Conservation (phyloP, 345 rosid genomes). For the Sisymbrium altissimum region DNA sequence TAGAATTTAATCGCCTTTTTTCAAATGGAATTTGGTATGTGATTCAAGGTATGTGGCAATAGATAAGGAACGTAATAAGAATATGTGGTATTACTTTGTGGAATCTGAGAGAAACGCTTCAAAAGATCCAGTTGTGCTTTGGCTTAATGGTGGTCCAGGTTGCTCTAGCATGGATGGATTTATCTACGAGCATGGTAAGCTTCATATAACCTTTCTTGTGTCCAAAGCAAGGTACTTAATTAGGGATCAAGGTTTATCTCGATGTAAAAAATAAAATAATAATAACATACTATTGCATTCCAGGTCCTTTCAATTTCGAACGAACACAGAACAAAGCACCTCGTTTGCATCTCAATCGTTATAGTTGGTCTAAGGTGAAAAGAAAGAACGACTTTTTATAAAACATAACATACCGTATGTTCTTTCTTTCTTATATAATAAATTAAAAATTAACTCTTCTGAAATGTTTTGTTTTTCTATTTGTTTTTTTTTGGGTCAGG, state of each 20-base stretch:
- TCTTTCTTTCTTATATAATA: too few species aligned
- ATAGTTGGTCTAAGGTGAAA: conserved; percentile 94
- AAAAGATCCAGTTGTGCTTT: conserved; percentile 72
- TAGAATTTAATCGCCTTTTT: neutral
- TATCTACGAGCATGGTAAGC: conserved; percentile 72
- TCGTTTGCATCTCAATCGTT: conserved; percentile 60
- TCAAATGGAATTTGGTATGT: neutral
- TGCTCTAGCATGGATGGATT: conserved; percentile 95
- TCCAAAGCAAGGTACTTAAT: neutral
- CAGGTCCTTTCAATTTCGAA: conserved; percentile 93
- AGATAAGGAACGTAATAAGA: conserved; percentile 46
- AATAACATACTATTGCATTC: neutral
- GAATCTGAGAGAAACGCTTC: conserved; percentile 68
- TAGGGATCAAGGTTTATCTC: neutral
- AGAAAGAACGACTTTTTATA: too few species aligned
- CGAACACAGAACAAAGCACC: conserved; percentile 37
- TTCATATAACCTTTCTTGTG: neutral
- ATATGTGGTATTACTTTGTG: conserved; percentile 70
- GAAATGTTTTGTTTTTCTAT: too few species aligned
- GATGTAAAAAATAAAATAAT: neutral
- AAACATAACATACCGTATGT: too few species aligned
- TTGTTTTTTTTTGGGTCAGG: neutral
- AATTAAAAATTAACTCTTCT: too few species aligned
- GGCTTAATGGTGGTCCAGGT: conserved; percentile 98
- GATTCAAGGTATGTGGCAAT: conserved; percentile 57